Conservation (phyloP, 345 rosid genomes). For the Syzygium aromaticum region DNA sequence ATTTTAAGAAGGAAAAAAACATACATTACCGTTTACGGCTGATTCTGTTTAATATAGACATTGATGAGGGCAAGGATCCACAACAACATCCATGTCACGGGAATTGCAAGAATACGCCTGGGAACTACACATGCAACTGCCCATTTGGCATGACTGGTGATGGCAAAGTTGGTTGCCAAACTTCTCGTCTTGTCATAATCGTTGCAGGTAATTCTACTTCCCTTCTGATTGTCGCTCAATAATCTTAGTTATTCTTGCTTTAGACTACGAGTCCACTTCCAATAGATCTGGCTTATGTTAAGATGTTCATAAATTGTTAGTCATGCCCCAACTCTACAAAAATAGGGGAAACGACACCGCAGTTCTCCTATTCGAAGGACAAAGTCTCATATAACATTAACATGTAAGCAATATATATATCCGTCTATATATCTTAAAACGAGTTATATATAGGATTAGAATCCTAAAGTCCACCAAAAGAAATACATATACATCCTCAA, state of each 20-base stretch:
- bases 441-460: background rate
- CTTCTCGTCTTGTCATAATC: background rate
- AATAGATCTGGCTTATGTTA: no score
- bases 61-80: background rate
- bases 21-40: fast-evolving
- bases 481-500: background rate
- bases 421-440: background rate
- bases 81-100: fast-evolving
- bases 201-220: background rate
- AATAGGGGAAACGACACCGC: background rate
- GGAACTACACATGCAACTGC: background rate
- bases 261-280: no score
- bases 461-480: background rate
- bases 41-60: background rate
- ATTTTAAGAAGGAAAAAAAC: no score
- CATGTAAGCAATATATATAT: background rate
- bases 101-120: background rate
- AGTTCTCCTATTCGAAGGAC: background rate
- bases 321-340: background rate
- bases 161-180: background rate
- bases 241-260: background rate
- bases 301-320: no score
- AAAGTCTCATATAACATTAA: background rate
- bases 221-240: background rate
- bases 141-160: background rate